Conservation (phyloP, 2,329 filamentous ascomycete genomes). For the Alternaria incomplexa region DNA sequence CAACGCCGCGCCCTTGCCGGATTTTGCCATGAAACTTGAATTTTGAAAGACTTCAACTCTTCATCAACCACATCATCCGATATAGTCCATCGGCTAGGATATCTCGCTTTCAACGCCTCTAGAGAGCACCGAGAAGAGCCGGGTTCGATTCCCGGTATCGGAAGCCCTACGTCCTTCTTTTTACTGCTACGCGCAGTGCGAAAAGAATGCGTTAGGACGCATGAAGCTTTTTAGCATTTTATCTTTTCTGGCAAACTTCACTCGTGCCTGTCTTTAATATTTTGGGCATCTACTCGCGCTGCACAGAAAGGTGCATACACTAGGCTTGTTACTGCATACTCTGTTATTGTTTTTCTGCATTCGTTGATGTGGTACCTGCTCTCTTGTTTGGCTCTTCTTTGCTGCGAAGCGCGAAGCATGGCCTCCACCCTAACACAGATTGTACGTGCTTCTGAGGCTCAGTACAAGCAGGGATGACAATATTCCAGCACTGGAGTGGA, state of each 20-base stretch:
- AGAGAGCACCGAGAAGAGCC: constrained; percentile 6
- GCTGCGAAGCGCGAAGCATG: neutral
- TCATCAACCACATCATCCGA: constrained; percentile 3
- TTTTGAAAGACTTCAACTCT: no score
- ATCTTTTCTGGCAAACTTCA: neutral
- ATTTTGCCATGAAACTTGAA: no score
- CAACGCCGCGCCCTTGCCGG: neutral
- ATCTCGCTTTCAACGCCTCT: constrained; percentile 6
- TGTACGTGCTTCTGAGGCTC: neutral
- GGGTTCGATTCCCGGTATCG: neutral
- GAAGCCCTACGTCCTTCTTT: no score
- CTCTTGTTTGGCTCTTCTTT: neutral
- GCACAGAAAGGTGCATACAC: neutral
- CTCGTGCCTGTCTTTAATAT: fast-evolving
- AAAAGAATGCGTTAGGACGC: no score
- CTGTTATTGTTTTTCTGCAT: neutral
- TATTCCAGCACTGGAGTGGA: neutral
- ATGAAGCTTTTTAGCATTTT: neutral
- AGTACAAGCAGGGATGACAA: neutral
- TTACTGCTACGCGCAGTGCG: no score
- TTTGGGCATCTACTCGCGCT: neutral
- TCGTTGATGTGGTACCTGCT: neutral
- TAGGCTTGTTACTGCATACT: neutral
- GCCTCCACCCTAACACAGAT: neutral
- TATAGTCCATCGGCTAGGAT: constrained; percentile 15